Evolutionary conservation across 2,329 filamentous ascomycete genomes (phyloP).

Genomic region (Phialophora verrucosa): DNA sequence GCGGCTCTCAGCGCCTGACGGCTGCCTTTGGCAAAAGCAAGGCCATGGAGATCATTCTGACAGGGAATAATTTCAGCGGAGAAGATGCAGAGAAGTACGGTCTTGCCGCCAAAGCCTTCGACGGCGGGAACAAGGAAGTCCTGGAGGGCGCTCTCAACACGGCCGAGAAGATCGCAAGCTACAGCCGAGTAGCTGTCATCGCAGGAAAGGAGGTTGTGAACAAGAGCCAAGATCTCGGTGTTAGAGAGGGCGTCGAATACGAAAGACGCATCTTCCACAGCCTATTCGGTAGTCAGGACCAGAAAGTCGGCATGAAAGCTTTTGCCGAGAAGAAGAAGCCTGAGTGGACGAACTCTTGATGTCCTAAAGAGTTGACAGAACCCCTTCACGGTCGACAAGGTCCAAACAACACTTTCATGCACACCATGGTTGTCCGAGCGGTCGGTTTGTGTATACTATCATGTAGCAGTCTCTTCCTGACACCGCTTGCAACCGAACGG

Average conservation of each 20-base stretch:
- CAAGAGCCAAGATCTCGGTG: constrained; percentile 89
- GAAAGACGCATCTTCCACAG: constrained; percentile 92
- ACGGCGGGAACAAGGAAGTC: constrained; percentile 74
- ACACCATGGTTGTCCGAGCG: neutral
- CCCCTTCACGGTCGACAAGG: neutral
- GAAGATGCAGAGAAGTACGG: constrained; percentile 89
- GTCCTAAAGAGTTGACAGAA: neutral
- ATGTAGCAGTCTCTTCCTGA: neutral
- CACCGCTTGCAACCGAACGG: neutral
- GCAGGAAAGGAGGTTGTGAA: constrained; percentile 98
- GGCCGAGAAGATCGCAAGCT: constrained; percentile 85
- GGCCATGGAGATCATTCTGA: constrained; percentile 91
- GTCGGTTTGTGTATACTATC: constrained; percentile 2
- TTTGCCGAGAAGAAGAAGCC: constrained; percentile 95
- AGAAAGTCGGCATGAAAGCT: constrained; percentile 96
- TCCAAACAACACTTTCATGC: neutral
- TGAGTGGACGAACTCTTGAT: constrained; percentile 68
- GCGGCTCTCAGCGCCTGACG: constrained; percentile 87
- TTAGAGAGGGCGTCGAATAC: constrained; percentile 91
- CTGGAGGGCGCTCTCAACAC: constrained; percentile 81
- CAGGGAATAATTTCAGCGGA: constrained; percentile 81
- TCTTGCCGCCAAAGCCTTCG: constrained; percentile 80
- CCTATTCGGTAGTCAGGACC: constrained; percentile 91
- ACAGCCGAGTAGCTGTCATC: constrained; percentile 84
- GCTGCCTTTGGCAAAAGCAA: constrained; percentile 80